Base-by-base conservation (phyloP, 2,329 filamentous ascomycete genomes). In the Thelonectria rubi region DNA sequence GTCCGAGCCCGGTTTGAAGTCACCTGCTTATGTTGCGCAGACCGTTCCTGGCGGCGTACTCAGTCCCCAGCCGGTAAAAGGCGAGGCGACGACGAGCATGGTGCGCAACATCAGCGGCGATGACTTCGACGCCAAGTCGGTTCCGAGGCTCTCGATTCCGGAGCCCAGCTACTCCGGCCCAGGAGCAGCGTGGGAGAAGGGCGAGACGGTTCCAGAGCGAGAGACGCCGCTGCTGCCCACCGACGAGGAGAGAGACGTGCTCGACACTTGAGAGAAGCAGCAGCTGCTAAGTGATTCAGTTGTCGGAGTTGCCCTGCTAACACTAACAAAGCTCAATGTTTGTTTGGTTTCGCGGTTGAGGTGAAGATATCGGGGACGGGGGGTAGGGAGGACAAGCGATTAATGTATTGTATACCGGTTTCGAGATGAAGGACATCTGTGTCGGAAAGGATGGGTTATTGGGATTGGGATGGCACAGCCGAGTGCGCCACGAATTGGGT, bases 81-180 rank as follows among this genome's bases (percentile, higher is more conserved):
- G 76, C 63, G 69, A 73, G 68, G 70, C 69, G 58, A 74, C 73
- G 39, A 74, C 76, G 42, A 76, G 76, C 52, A 71, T 74, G 50
- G 68, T 77, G 71, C 73, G 73, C 58, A 71, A 68, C 57, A 72
- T 76, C 57, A 65, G 68, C 52, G 71, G 68, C 48, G 65, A 62
- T 51, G 48, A 54, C 50, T 61, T 63, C 46, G 68, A 66, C 11
- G 34, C 67, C 37, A 43, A 47, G 30, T 55, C 59, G 20, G 55
- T 51, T 49, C 64, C 65, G n/a, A 62, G 67, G 15, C 48, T 56
- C 17, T 67, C 70, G 6, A 79, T 82, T 24, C 72, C 75, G 20
- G 72, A 80, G 48, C 82, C 83, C 17, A 81, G 80, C 65, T 86
- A 84, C 67, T 72, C 76, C 53, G 84, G 84, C 7, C 83, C 84